Conservation (phyloP, 148 eudicot genomes). For the Rhododendron simsii region DNA sequence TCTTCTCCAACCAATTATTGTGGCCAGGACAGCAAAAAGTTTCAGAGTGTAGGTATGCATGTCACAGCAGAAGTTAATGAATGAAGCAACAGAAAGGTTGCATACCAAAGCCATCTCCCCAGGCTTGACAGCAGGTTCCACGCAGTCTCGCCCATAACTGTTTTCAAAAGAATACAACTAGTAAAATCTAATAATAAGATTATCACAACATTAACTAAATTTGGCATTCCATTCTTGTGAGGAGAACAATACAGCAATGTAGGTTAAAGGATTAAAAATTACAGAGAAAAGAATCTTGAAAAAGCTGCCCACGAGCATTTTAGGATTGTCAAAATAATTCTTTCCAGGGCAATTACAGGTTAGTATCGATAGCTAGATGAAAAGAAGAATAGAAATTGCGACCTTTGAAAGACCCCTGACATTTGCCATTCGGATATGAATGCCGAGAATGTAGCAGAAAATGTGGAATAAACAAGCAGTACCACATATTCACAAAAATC, state of each 20-base stretch:
- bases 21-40: background rate
- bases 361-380: background rate
- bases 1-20: background rate
- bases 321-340: background rate
- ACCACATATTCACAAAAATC: too few relatives aligned
- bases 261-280: background rate
- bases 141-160: conserved; percentile 87
- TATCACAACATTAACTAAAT: background rate
- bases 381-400: background rate
- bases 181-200: background rate
- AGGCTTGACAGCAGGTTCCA: conserved; percentile 87
- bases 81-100: background rate
- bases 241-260: background rate
- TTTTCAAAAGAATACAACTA: conserved; percentile 13
- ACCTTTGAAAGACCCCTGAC: background rate
- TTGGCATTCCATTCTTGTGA: background rate
- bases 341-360: background rate
- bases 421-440: background rate
- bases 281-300: background rate
- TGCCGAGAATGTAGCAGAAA: background rate
- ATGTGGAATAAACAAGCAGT: background rate
- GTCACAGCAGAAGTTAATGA: background rate
- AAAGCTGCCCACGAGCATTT: background rate
- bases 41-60: background rate
- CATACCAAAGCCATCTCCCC: conserved; percentile 89